phyloP scores from a whole-genome alignment of 148 eudicot genomes.

The Euryodendron excelsum region DNA sequence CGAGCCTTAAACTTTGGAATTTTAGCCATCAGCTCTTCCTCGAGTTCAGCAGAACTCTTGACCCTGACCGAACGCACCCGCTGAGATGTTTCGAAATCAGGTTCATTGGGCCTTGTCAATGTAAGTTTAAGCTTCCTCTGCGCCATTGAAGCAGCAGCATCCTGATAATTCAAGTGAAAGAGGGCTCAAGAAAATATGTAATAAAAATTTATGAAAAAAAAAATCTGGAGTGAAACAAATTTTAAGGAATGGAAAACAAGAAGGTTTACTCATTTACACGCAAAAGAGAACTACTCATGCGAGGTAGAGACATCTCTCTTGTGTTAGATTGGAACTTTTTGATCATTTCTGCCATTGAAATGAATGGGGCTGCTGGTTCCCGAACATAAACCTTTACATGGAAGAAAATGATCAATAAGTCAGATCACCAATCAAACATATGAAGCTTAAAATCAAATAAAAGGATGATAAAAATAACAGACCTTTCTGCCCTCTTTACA shows the following conservation, averaged over 20 bases:
- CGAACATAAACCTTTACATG: constrained; percentile 66
- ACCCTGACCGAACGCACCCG: constrained; percentile 64
- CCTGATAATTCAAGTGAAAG: constrained; percentile 30
- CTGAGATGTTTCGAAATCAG: constrained; percentile 85
- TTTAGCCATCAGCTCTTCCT: constrained; percentile 98
- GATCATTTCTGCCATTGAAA: constrained; percentile 92
- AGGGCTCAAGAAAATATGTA: not conserved
- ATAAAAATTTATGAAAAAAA: no score
- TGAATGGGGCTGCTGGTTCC: constrained; percentile 67
- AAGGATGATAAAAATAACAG: not conserved
- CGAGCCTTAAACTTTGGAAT: constrained; percentile 96
- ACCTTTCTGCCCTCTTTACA: constrained; percentile 77
- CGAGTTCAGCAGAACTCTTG: constrained; percentile 89
- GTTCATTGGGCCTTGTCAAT: constrained; percentile 87
- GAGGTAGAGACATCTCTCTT: constrained; percentile 55
- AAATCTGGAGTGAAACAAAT: no score
- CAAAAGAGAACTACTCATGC: constrained; percentile 28
- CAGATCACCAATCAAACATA: constrained; percentile 7
- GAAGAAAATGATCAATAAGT: constrained; percentile 10
- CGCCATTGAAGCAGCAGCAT: constrained; percentile 26
- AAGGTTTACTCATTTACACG: constrained; percentile 30
- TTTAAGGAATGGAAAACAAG: not conserved
- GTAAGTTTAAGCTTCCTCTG: constrained; percentile 61
- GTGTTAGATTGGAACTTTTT: constrained; percentile 87
- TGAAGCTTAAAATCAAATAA: not conserved